Evolutionary conservation across 2,329 filamentous ascomycete genomes (phyloP).

Genomic region (Diaporthe eres): DNA sequence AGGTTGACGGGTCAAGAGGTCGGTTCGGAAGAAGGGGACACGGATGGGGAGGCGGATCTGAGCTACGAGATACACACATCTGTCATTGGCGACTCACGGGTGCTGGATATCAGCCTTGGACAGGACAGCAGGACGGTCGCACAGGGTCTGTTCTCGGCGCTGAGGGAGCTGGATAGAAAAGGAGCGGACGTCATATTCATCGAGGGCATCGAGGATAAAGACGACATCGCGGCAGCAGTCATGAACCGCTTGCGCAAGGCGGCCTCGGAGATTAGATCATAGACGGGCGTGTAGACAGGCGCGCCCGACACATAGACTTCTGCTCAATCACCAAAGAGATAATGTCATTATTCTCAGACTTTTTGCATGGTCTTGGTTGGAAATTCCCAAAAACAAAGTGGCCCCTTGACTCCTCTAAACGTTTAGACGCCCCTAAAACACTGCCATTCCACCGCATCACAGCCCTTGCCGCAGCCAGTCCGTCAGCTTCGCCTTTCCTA

Average conservation of each 20-base stretch:
- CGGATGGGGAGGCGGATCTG: conserved; percentile 49
- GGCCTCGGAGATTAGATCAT: conserved; percentile 67
- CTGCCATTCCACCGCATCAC: conserved; percentile 55
- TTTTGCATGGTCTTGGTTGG: conserved; percentile 30
- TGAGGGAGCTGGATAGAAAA: conserved; percentile 86
- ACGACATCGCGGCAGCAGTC: conserved; percentile 87
- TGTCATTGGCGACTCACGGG: conserved; percentile 52
- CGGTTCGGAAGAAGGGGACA: conserved; percentile 47
- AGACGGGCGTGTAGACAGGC: conserved; percentile 52
- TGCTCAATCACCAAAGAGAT: conserved; percentile 19
- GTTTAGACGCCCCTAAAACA: conserved; percentile 40
- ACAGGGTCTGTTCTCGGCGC: conserved; percentile 86
- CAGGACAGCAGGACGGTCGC: conserved; percentile 81
- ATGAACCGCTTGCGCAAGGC: conserved; percentile 89
- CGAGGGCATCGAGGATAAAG: conserved; percentile 85
- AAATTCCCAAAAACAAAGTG: conserved; percentile 40
- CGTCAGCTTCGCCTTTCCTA: conserved; percentile 91
- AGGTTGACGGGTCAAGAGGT: conserved; percentile 56
- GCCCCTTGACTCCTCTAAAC: conserved; percentile 42
- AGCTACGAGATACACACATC: conserved; percentile 56
- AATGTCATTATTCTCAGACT: conserved; percentile 21
- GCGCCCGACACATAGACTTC: conserved; percentile 23
- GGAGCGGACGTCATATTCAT: conserved; percentile 89
- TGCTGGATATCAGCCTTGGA: conserved; percentile 83
- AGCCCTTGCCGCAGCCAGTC: conserved; percentile 91